phyloP scores from a whole-genome alignment of 1,284 basidiomycete species.

The Meripilus lineatus region DNA sequence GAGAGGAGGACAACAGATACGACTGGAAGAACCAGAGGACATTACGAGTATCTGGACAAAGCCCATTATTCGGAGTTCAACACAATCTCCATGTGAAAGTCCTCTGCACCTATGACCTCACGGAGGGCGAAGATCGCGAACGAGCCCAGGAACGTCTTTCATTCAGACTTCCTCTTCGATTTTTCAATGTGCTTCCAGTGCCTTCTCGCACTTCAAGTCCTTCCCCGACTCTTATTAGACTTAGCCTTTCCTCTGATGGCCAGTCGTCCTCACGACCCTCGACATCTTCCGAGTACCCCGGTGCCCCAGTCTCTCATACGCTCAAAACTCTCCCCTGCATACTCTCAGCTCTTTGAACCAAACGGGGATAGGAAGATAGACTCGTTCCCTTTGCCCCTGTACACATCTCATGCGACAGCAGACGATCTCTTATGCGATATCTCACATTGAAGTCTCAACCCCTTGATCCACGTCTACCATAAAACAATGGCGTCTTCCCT shows the following conservation, averaged over 20 bases:
- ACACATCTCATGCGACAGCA: conserved; percentile 32
- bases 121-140: conserved; percentile 28
- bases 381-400: conserved; percentile 59
- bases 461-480: too few relatives aligned
- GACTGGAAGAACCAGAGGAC: conserved; percentile 40
- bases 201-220: conserved; percentile 7
- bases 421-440: too few relatives aligned
- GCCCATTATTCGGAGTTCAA: conserved; percentile 53
- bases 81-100: conserved; percentile 54
- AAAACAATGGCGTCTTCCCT: too few relatives aligned
- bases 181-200: conserved; percentile 31
- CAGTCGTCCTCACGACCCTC: conserved; percentile 3
- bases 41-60: conserved; percentile 40
- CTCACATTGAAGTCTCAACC: too few relatives aligned
- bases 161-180: conserved; percentile 50
- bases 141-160: conserved; percentile 30
- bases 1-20: conserved; percentile 19
- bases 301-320: conserved; percentile 22
- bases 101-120: conserved; percentile 48
- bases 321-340: conserved; percentile 54
- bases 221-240: conserved; percentile 2
- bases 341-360: conserved; percentile 68
- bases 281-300: conserved; percentile 6
- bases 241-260: conserved; percentile 2
- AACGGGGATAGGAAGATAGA: conserved; percentile 72